Evolutionary conservation across 371 early-diverging fungal species (phyloP).

Genomic region (Mortierella sp.): DNA sequence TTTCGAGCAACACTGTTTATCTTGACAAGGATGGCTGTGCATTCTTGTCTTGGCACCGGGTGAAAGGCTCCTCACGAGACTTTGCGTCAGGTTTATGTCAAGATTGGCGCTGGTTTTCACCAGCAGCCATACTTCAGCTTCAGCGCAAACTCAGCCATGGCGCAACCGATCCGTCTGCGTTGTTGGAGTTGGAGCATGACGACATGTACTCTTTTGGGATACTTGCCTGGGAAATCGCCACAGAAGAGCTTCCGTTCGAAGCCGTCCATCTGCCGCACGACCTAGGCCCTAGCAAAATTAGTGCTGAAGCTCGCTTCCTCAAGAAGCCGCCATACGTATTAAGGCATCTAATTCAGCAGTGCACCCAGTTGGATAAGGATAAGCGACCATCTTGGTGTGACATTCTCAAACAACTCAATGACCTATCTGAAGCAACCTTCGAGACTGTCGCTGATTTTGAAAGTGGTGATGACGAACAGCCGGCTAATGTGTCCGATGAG

Average conservation of each 20-base stretch:
- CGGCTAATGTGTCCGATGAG: background rate
- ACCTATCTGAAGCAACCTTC: background rate
- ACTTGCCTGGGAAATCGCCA: conserved; percentile 38
- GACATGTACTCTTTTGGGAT: conserved; percentile 46
- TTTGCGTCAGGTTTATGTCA: conserved; percentile 4
- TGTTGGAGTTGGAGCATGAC: conserved; percentile 13
- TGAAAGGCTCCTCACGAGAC: conserved; percentile 1
- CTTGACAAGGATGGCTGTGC: conserved; percentile 28
- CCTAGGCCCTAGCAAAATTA: background rate
- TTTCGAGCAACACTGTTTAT: conserved; percentile 26
- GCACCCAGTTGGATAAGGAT: conserved; percentile 3
- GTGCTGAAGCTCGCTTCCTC: conserved; percentile 3
- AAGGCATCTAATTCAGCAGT: conserved; percentile 19
- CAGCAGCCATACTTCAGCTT: conserved; percentile 10
- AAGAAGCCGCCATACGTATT: conserved; percentile 2
- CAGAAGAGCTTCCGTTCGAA: conserved; percentile 32
- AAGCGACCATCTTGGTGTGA: conserved; percentile 34
- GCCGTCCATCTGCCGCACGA: background rate
- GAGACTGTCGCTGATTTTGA: background rate
- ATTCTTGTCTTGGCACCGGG: conserved; percentile 29
- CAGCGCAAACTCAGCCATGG: conserved; percentile 1
- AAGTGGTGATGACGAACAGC: background rate
- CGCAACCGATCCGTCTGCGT: background rate
- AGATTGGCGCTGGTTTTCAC: conserved; percentile 27
- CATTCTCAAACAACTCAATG: conserved; percentile 10